These are phyloP conservation scores for Bonia amplexicaulis DNA, from an alignment of 176 grass and related monocot genomes.

Conservation along the genomic window DNA sequence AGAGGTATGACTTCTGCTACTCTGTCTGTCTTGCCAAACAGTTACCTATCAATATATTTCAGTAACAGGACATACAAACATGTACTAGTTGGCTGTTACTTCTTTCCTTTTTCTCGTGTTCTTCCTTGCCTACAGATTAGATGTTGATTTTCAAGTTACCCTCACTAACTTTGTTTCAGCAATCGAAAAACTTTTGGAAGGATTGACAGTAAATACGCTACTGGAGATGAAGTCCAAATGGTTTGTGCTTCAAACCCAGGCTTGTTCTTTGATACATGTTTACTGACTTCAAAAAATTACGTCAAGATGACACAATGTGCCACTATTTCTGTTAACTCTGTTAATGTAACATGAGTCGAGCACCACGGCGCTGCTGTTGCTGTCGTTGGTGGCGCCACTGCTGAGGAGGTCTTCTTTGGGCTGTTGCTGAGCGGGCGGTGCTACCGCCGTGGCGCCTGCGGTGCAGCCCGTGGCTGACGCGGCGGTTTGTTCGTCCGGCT, in stretches of 20 bases:
- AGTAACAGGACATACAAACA: too few species aligned
- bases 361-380: slow-evolving; percentile 33
- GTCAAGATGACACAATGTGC: not conserved
- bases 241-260: slow-evolving; percentile 31
- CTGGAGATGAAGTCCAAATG: slow-evolving; percentile 71
- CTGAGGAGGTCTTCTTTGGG: slow-evolving; percentile 43
- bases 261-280: slow-evolving; percentile 13
- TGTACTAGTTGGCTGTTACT: not conserved
- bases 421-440: not conserved
- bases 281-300: not conserved
- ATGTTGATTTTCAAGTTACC: not conserved
- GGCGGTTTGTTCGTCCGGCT: slow-evolving; percentile 25
- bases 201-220: slow-evolving; percentile 75
- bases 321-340: not conserved
- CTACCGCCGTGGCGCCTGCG: not conserved
- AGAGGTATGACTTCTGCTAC: slow-evolving; percentile 46
- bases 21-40: not conserved
- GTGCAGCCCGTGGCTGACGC: not conserved
- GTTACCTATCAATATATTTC: not conserved
- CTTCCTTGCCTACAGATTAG: not conserved
- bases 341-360: slow-evolving; percentile 8
- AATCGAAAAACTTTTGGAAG: slow-evolving; percentile 67
- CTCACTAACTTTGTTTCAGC: slow-evolving; percentile 42
- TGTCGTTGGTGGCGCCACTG: slow-evolving; percentile 9
- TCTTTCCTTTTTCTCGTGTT: not conserved